These are phyloP conservation scores for Microsporum audouinii DNA, from an alignment of 2,329 filamentous ascomycete genomes.

Conservation along the genomic window DNA sequence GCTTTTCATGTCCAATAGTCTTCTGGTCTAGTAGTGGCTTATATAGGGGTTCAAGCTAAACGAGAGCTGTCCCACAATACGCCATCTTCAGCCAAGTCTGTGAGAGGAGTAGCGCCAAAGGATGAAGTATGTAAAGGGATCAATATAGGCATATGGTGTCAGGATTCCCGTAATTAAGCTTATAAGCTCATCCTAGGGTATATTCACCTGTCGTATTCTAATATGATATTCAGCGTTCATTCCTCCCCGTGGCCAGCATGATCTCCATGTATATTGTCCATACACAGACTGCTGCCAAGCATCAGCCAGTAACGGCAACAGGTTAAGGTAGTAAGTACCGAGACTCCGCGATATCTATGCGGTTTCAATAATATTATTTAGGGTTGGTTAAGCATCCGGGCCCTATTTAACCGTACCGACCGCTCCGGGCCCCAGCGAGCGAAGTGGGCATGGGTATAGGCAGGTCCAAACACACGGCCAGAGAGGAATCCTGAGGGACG, in stretches of 20 bases:
- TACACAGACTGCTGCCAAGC: neutral
- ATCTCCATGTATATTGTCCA: neutral
- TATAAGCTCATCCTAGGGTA: neutral
- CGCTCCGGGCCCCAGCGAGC: neutral
- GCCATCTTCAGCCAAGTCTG: neutral
- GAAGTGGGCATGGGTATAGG: neutral
- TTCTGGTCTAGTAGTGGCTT: neutral
- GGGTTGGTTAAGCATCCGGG: neutral
- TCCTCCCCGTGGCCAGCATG: neutral
- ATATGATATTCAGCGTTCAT: neutral
- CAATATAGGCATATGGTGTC: neutral
- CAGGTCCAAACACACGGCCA: neutral
- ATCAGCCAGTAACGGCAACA: neutral
- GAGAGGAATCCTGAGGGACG: neutral
- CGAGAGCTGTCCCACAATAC: neutral
- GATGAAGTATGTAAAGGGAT: neutral
- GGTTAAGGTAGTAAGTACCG: neutral
- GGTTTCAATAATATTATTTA: neutral
- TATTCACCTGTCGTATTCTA: neutral
- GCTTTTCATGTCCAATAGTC: neutral
- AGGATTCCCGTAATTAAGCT: neutral
- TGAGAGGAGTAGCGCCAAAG: neutral
- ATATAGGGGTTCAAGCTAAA: neutral
- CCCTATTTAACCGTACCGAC: conserved; percentile 2
- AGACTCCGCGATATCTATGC: neutral